Percentiles rank a stretch among this genome's conserved stretches.
These are phyloP conservation scores for Xylaria sp. DNA, from an alignment of 2,329 filamentous ascomycete genomes.

Conservation along the genomic window DNA sequence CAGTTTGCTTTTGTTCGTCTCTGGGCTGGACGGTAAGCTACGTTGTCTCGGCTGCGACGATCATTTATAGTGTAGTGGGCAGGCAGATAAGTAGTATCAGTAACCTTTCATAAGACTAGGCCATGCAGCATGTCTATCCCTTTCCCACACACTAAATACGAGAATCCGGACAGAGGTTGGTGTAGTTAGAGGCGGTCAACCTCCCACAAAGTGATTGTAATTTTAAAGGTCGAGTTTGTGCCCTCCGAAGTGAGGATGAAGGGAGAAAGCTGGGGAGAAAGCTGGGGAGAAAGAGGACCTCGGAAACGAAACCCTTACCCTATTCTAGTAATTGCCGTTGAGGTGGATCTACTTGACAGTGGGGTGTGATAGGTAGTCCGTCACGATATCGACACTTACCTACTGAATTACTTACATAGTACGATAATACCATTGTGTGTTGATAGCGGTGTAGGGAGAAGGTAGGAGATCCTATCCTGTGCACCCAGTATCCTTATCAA, in stretches of 20 bases:
- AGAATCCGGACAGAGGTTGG: neutral
- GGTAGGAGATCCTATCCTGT: neutral
- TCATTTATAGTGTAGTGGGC: constrained; percentile 6
- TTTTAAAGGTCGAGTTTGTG: constrained; percentile 6
- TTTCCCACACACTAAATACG: neutral
- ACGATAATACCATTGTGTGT: constrained; percentile 15
- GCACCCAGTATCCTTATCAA: constrained; percentile 14
- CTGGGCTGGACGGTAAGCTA: constrained; percentile 7
- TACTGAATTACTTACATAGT: constrained; percentile 1
- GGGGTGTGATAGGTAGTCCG: constrained; percentile 1
- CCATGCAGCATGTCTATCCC: constrained; percentile 8
- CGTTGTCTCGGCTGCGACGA: constrained; percentile 29
- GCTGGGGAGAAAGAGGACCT: constrained; percentile 8
- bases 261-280: constrained; percentile 18
- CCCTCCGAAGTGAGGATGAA: constrained; percentile 14
- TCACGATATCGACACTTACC: constrained; percentile 1
- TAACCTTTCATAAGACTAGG: constrained; percentile 1
- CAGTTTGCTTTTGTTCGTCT: constrained; percentile 30
- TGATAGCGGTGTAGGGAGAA: neutral
- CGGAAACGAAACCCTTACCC: constrained; percentile 25
- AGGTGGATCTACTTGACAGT: constrained; percentile 7
- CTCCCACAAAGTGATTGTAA: constrained; percentile 4
- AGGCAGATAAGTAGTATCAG: constrained; percentile 2
- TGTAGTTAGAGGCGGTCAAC: constrained; percentile 10
- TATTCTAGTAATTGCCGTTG: constrained; percentile 30